These are phyloP conservation scores for Baorangia bicolor DNA, from an alignment of 768 basidiomycete species.

Conservation along the genomic window DNA sequence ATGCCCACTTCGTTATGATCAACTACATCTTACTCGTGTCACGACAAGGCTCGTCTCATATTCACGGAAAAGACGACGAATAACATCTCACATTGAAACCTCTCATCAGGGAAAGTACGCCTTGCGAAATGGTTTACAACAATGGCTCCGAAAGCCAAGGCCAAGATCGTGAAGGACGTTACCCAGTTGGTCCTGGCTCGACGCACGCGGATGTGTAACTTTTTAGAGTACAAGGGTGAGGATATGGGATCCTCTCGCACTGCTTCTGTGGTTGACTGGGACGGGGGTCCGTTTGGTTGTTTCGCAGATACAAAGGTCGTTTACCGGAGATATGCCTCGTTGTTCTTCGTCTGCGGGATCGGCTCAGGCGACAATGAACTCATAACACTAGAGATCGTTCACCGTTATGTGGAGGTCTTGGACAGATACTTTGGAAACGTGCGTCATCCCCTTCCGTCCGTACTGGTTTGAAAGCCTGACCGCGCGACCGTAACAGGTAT, in stretches of 20 bases:
- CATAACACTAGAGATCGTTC: constrained; percentile 87
- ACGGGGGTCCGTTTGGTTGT: neutral
- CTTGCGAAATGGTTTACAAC: constrained; percentile 96
- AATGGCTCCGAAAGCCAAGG: constrained; percentile 73
- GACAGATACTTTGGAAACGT: constrained; percentile 56
- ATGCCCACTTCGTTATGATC: constrained; percentile 52
- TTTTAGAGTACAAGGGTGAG: constrained; percentile 94
- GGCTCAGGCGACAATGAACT: constrained; percentile 87
- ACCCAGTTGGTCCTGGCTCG: constrained; percentile 89
- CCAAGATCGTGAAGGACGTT: constrained; percentile 94
- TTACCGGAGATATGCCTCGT: constrained; percentile 91
- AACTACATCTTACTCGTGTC: constrained; percentile 94
- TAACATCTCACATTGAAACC: constrained; percentile 9
- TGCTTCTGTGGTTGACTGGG: constrained; percentile 30
- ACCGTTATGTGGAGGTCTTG: constrained; percentile 91
- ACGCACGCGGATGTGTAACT: constrained; percentile 91
- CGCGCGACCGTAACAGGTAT: constrained; percentile 50
- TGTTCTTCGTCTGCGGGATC: constrained; percentile 93
- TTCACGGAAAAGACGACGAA: constrained; percentile 1
- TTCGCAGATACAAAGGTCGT: constrained; percentile 77
- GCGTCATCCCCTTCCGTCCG: constrained; percentile 10
- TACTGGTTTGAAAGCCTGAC: neutral
- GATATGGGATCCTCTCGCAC: neutral
- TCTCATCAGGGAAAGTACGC: constrained; percentile 76
- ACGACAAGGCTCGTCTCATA: constrained; percentile 66